Evolutionary conservation across 176 grass and related monocot species (phyloP).

Genomic region (Oryza officinalis): DNA sequence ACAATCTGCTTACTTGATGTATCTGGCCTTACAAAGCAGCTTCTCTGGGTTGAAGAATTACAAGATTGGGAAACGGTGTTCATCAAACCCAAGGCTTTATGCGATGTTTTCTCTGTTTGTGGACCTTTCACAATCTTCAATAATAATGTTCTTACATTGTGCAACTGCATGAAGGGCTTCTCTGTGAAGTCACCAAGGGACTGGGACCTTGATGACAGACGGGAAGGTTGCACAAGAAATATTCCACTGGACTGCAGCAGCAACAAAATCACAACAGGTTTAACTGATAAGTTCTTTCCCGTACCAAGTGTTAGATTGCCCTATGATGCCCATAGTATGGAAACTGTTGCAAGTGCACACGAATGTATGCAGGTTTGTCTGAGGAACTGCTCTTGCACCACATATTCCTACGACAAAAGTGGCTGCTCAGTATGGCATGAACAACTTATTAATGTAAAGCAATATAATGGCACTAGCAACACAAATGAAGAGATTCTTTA

Average conservation of each 20-base stretch:
- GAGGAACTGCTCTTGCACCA: conserved; percentile 35
- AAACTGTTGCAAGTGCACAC: neutral
- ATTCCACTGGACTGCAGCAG: conserved; percentile 29
- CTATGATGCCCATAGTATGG: neutral
- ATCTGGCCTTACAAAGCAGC: conserved; percentile 26
- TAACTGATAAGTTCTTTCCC: conserved; percentile 28
- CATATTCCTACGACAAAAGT: conserved; percentile 28
- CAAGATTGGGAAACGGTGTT: conserved; percentile 31
- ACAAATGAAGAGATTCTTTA: conserved; percentile 35
- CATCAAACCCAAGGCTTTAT: conserved; percentile 15
- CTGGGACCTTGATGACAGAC: conserved; percentile 32
- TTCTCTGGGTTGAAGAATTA: conserved; percentile 10
- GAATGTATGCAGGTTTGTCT: conserved; percentile 39
- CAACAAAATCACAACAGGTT: neutral
- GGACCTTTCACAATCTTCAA: conserved; percentile 46
- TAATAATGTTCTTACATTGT: neutral
- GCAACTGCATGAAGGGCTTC: conserved; percentile 24
- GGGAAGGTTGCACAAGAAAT: conserved; percentile 36
- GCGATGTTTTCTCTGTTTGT: conserved; percentile 36
- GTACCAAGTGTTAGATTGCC: conserved; percentile 28
- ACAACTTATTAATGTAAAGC: neutral
- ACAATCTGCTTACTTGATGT: conserved; percentile 13
- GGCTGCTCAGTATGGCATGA: conserved; percentile 40
- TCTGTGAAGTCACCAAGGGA: neutral
- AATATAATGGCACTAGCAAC: neutral